Evolutionary conservation across 129 eudicot genomes (phyloP).

Genomic region (Rutidosis leptorrhynchoides): DNA sequence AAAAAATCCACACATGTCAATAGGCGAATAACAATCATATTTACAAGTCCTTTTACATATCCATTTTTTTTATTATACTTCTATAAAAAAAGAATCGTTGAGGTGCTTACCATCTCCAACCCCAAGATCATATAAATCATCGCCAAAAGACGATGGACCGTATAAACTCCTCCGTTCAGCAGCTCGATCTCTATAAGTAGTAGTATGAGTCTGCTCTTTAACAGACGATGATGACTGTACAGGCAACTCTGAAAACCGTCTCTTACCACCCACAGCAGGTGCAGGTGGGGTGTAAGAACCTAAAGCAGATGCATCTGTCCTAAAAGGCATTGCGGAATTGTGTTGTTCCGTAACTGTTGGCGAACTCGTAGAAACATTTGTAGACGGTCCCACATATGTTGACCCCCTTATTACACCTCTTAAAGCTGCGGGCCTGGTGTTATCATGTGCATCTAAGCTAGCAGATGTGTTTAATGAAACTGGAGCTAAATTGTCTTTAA

Average conservation of each 20-base stretch:
- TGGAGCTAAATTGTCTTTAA: conserved; percentile 47
- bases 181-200: conserved; percentile 85
- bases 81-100: conserved; percentile 11
- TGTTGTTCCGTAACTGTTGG: conserved; percentile 38
- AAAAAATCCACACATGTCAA: conserved; percentile 55
- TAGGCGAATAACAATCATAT: conserved; percentile 28
- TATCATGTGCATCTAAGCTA: conserved; percentile 48
- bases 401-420: conserved; percentile 93
- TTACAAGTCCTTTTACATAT: conserved; percentile 26
- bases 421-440: conserved; percentile 46
- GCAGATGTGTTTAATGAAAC: conserved; percentile 26
- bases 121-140: conserved; percentile 47
- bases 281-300: conserved; percentile 65
- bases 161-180: conserved; percentile 93
- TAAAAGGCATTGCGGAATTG: conserved; percentile 49
- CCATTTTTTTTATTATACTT: conserved; percentile 10
- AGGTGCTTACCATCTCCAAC: conserved; percentile 64
- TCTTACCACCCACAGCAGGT: conserved; percentile 66
- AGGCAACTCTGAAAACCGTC: conserved; percentile 96
- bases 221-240: conserved; percentile 40
- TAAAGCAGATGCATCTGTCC: conserved; percentile 84
- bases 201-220: conserved; percentile 57
- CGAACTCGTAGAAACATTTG: conserved; percentile 32
- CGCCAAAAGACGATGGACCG: conserved; percentile 75
- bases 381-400: conserved; percentile 49